Evolutionary conservation across 2,329 filamentous ascomycete species (phyloP), one percentile per base, ranked within the genome.

Genomic region (Ascochyta clinopodiicola): DNA sequence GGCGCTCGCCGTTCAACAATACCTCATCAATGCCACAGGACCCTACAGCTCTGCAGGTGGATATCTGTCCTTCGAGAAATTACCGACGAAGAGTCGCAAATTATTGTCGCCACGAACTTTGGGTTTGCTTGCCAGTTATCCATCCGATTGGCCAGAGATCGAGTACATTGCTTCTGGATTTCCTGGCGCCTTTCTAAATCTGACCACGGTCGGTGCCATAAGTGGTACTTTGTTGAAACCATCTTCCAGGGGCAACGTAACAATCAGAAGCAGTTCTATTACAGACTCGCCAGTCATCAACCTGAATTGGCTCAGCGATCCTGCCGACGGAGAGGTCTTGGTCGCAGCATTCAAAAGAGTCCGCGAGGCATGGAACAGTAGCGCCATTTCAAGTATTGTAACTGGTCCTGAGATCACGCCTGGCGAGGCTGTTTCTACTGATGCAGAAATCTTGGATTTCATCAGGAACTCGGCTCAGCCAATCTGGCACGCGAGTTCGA

Each of bases 381-480:
- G 47, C 2, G 61, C 61, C 1, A 59, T 72, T 21, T 34, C 60
- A 2, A 35, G 37, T 2, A 59, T 73, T n/a, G 56, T 63, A 6
- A 44, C 66, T 21, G 67, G 67, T 2, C 55, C 56, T 12, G 72
- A 74, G 43, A 60, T 65, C 15, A 53, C 58, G 2, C 75, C 74
- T 0, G 73, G 73, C 4, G 42, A 44, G 3, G 37, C 53, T 21
- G 64, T 71, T 1, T 29, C 38, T 1, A 50, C 62, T 4, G 69
- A 74, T 56, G 63, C 34, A 4, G 45, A 72, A 21, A 69, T 74
- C 8, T 31, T 43, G 7, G 37, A 64, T 90, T 59, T 36, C 13
- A 61, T 68, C 17, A 49, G 46, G 34, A 17, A 47, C 10, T 43
- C 51, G 1, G 61, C 52, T 9, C 50, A 54, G 35, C 48, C 58